Conservation (phyloP, 228 moss, liverwort and hornwort genomes). For the Sphagnum magellanicum region DNA sequence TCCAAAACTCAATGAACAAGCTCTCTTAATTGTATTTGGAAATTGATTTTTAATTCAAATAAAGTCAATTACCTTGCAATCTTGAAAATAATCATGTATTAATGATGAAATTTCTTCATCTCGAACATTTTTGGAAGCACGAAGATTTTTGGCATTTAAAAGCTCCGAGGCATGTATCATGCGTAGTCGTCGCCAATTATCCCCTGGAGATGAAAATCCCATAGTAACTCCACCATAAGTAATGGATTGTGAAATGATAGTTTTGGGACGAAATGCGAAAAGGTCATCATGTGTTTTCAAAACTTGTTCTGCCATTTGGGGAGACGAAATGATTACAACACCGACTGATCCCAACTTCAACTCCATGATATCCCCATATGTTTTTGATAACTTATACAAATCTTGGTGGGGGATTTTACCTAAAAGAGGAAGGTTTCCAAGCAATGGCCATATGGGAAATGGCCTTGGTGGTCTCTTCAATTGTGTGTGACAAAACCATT, state of each 20-base stretch:
- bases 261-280: conserved; percentile 25
- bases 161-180: conserved; percentile 26
- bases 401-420: conserved; percentile 17
- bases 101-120: conserved; percentile 14
- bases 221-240: conserved; percentile 22
- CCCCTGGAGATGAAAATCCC: conserved; percentile 26
- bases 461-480: no score
- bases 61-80: neutral
- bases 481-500: no score
- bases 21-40: no score
- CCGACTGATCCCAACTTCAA: conserved; percentile 20
- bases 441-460: conserved; percentile 7
- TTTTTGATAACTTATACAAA: conserved; percentile 9
- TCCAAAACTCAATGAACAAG: no score
- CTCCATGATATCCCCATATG: conserved; percentile 27
- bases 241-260: conserved; percentile 10
- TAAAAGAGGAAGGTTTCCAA: conserved; percentile 27
- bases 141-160: conserved; percentile 16
- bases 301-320: conserved; percentile 10
- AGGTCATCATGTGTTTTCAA: conserved; percentile 20
- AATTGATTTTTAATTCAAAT: no score
- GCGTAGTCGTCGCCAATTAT: conserved; percentile 35
- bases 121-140: neutral
- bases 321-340: conserved; percentile 26
- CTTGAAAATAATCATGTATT: neutral